These are phyloP conservation scores for Aspergillus japonicus DNA, from an alignment of 2,329 filamentous ascomycete genomes.

Conservation along the genomic window DNA sequence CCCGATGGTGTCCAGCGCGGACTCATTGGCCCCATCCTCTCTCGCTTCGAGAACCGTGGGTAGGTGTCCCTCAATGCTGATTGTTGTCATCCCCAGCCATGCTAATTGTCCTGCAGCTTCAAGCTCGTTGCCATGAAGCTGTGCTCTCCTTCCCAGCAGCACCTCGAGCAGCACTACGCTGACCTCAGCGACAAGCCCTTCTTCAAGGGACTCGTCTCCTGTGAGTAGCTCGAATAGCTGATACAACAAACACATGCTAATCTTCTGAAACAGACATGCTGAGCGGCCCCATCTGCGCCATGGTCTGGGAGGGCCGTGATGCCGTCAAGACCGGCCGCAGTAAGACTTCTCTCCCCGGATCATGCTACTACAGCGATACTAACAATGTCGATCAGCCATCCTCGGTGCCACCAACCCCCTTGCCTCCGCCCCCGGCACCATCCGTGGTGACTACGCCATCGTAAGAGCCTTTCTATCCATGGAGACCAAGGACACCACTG, in stretches of 20 bases:
- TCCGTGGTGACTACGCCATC: slow-evolving; percentile 90
- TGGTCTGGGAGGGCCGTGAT: slow-evolving; percentile 99
- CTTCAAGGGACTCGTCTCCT: slow-evolving; percentile 91
- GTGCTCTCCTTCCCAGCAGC: slow-evolving; percentile 79
- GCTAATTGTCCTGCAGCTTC: slow-evolving; percentile 60
- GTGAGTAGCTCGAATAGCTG: slow-evolving; percentile 54
- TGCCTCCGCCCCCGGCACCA: slow-evolving; percentile 91
- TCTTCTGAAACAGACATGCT: slow-evolving; percentile 71
- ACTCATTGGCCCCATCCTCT: slow-evolving; percentile 96
- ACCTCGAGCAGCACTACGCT: slow-evolving; percentile 97
- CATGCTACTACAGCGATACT: slow-evolving; percentile 7
- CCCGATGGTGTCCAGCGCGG: slow-evolving; percentile 99
- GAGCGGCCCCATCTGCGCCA: slow-evolving; percentile 94
- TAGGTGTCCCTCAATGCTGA: slow-evolving; percentile 46
- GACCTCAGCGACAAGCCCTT: slow-evolving; percentile 94
- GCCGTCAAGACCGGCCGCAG: slow-evolving; percentile 97
- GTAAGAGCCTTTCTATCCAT: slow-evolving; percentile 39
- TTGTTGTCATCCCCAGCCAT: not conserved
- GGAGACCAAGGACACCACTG: slow-evolving; percentile 3
- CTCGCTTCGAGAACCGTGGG: slow-evolving; percentile 96
- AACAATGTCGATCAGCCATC: slow-evolving; percentile 57
- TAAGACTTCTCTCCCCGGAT: slow-evolving; percentile 48
- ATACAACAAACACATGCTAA: slow-evolving; percentile 18
- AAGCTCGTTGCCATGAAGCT: slow-evolving; percentile 99
- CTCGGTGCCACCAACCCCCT: slow-evolving; percentile 99